phyloP scores from a whole-genome alignment of 2,329 filamentous ascomycete genomes.

The Ilyonectria destructans region DNA sequence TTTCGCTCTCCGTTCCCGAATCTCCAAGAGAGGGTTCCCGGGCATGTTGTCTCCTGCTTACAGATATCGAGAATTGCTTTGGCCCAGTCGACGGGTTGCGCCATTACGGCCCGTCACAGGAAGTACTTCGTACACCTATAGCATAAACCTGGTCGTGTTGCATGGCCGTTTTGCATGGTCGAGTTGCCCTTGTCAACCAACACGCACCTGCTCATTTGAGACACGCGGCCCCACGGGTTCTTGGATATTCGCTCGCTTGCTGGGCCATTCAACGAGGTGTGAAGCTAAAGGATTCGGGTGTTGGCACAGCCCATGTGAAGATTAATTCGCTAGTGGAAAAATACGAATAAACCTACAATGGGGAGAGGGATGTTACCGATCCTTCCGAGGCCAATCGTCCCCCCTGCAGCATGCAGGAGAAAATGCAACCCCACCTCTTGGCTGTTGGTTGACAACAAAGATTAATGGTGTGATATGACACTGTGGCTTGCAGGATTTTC shows the following conservation, averaged over 20 bases:
- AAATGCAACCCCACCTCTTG: constrained; percentile 7
- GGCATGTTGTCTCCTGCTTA: constrained; percentile 1
- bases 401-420: not conserved
- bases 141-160: not conserved
- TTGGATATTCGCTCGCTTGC: not conserved
- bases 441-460: constrained; percentile 1
- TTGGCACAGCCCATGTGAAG: not conserved
- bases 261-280: not conserved
- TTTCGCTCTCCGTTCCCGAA: not conserved
- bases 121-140: not conserved
- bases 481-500: constrained; percentile 11
- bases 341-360: not conserved
- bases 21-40: not conserved
- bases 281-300: not conserved
- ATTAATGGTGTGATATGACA: constrained; percentile 10
- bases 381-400: not conserved
- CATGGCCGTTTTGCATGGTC: no score
- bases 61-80: not conserved
- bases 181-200: not conserved
- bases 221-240: not conserved
- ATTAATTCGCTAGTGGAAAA: not conserved
- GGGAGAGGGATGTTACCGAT: not conserved
- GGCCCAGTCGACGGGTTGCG: not conserved
- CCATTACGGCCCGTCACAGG: not conserved
- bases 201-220: not conserved